phyloP scores from a whole-genome alignment of 2,329 filamentous ascomycete genomes.

The Stemphylium lycopersici region DNA sequence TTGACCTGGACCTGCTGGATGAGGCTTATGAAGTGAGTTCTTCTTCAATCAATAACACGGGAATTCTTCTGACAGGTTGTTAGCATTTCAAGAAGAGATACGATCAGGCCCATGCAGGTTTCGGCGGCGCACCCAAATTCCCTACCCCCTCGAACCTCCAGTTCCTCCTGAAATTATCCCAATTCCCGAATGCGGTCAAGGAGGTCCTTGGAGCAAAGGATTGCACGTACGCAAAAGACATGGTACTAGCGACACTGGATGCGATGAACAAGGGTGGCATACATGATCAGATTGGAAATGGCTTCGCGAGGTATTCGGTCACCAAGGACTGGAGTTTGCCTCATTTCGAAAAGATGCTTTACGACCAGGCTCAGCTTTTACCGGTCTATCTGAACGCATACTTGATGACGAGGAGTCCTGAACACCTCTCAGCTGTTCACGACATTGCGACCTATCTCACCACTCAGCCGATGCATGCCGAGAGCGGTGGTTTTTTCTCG shows the following conservation, averaged over 20 bases:
- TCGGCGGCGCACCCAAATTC: conserved; percentile 80
- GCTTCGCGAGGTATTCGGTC: conserved; percentile 84
- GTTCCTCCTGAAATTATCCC: conserved; percentile 77
- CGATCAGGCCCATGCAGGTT: conserved; percentile 60
- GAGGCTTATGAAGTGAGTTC: conserved; percentile 71
- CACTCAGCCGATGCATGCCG: conserved; percentile 68
- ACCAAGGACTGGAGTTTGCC: conserved; percentile 92
- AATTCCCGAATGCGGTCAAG: conserved; percentile 73
- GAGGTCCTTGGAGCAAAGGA: conserved; percentile 89
- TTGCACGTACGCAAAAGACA: conserved; percentile 73
- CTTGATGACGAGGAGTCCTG: conserved; percentile 68
- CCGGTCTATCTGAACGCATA: conserved; percentile 87
- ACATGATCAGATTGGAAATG: conserved; percentile 77
- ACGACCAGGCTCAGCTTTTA: conserved; percentile 87
- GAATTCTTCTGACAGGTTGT: background rate
- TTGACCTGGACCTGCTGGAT: conserved; percentile 90
- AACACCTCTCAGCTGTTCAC: conserved; percentile 78
- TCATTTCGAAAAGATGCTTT: conserved; percentile 97
- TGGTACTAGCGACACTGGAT: conserved; percentile 80
- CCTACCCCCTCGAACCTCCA: conserved; percentile 83
- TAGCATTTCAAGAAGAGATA: conserved; percentile 35
- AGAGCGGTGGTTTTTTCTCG: conserved; percentile 78
- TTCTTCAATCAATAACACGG: background rate
- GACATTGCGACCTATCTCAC: conserved; percentile 89
- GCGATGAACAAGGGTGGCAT: conserved; percentile 76